Evolutionary conservation across 257 asterid genomes (phyloP).

Genomic region (Misopates orontium): DNA sequence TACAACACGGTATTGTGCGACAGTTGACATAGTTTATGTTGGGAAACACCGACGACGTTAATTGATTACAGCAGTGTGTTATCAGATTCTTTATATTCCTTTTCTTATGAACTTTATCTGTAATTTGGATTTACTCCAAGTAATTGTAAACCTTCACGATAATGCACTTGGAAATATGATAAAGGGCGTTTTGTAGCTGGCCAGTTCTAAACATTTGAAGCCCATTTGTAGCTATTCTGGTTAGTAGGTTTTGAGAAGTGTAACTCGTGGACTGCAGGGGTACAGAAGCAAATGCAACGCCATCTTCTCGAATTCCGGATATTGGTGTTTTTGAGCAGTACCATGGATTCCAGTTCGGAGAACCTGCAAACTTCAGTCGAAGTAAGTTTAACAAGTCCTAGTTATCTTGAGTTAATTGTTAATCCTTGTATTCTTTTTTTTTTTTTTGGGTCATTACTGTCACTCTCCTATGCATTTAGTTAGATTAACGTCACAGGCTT

Average conservation of each 20-base stretch:
- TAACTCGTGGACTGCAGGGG: conserved; percentile 57
- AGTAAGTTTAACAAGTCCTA: conserved; percentile 39
- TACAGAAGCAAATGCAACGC: conserved; percentile 59
- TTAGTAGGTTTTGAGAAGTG: conserved; percentile 18
- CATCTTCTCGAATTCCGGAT: conserved; percentile 59
- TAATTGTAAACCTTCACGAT: too few relatives aligned
- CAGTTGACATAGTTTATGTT: too few relatives aligned
- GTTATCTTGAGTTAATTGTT: conserved; percentile 4
- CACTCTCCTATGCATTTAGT: conserved; percentile 7
- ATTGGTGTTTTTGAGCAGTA: conserved; percentile 90
- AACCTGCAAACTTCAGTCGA: conserved; percentile 49
- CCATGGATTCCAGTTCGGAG: conserved; percentile 75
- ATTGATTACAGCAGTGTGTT: too few relatives aligned
- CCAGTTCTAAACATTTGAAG: background rate
- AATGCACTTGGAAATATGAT: too few relatives aligned
- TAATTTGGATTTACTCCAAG: too few relatives aligned
- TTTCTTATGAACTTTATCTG: too few relatives aligned
- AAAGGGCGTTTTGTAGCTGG: background rate
- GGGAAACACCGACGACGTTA: too few relatives aligned
- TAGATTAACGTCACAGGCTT: background rate
- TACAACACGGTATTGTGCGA: too few relatives aligned
- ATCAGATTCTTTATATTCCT: too few relatives aligned
- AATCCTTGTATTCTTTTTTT: background rate
- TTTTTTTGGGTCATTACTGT: background rate
- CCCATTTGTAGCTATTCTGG: background rate